Evolutionary conservation across 2,329 filamentous ascomycete species (phyloP).

Genomic region (Colletotrichum scovillei): DNA sequence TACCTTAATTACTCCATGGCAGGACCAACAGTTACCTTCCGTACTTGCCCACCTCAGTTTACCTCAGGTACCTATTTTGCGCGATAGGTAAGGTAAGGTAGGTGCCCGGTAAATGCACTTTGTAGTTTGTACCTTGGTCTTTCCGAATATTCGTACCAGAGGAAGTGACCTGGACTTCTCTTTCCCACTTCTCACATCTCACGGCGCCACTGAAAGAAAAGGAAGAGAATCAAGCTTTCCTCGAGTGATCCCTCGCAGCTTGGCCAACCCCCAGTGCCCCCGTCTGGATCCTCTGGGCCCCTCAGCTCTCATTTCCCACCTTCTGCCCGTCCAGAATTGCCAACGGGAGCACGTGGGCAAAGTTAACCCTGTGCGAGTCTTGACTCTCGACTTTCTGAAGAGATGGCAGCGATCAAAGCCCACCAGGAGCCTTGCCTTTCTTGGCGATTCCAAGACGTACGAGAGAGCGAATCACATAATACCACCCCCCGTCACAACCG

Average conservation of each 20-base stretch:
- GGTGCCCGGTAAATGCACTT: too few species aligned
- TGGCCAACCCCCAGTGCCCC: background rate
- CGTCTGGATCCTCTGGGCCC: background rate
- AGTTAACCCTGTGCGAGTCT: slow-evolving; percentile 22
- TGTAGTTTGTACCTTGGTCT: background rate
- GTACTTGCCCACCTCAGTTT: too few species aligned
- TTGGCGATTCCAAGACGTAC: background rate
- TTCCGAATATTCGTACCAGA: background rate
- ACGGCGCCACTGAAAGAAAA: background rate
- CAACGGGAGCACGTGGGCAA: slow-evolving; percentile 27
- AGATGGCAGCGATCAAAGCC: background rate
- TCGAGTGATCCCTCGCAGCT: slow-evolving; percentile 14
- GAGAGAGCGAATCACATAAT: background rate
- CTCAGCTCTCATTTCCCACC: slow-evolving; percentile 22
- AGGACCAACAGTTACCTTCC: background rate
- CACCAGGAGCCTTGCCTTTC: background rate
- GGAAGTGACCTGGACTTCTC: background rate
- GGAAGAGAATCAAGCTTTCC: slow-evolving; percentile 31
- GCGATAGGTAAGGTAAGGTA: too few species aligned
- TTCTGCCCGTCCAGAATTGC: slow-evolving; percentile 22
- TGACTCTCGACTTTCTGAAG: background rate
- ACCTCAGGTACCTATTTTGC: too few species aligned
- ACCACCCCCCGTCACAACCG: background rate
- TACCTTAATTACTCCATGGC: background rate
- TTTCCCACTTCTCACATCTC: slow-evolving; percentile 22